Conservation (phyloP, 805 yeast genomes). For the Candida alai region DNA sequence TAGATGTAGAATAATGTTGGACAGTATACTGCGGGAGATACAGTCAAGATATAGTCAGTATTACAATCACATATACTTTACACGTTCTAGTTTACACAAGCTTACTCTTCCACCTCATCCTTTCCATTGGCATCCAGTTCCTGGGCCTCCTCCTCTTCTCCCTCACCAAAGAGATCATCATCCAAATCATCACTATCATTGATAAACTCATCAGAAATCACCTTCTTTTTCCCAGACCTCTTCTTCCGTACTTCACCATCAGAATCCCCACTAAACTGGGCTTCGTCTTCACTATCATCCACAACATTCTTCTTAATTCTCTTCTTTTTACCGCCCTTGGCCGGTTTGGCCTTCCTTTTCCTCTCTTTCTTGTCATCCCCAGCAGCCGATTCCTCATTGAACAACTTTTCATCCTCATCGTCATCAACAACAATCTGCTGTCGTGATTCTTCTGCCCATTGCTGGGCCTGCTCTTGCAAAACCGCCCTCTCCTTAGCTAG, state of each 20-base stretch:
- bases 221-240: constrained; percentile 24
- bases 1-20: no score
- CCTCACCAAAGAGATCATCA: constrained; percentile 18
- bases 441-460: constrained; percentile 44
- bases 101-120: constrained; percentile 17
- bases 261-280: constrained; percentile 11
- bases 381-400: constrained; percentile 46
- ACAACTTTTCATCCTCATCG: constrained; percentile 30
- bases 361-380: constrained; percentile 25
- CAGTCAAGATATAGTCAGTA: constrained; percentile 1
- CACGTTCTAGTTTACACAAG: not conserved
- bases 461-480: constrained; percentile 49
- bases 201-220: constrained; percentile 29
- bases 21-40: no score
- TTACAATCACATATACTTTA: not conserved
- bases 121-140: constrained; percentile 13
- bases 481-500: constrained; percentile 43
- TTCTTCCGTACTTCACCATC: constrained; percentile 13
- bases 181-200: constrained; percentile 49
- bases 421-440: constrained; percentile 34
- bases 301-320: constrained; percentile 28
- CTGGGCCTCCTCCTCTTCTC: constrained; percentile 12
- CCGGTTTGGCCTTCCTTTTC: constrained; percentile 21
- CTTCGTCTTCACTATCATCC: constrained; percentile 33
- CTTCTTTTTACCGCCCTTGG: constrained; percentile 17